Percentiles rank a stretch among this genome's conserved stretches.
Evolutionary conservation across 352 stramenopile genomes (phyloP).

Genomic region (Globisporangium polare): DNA sequence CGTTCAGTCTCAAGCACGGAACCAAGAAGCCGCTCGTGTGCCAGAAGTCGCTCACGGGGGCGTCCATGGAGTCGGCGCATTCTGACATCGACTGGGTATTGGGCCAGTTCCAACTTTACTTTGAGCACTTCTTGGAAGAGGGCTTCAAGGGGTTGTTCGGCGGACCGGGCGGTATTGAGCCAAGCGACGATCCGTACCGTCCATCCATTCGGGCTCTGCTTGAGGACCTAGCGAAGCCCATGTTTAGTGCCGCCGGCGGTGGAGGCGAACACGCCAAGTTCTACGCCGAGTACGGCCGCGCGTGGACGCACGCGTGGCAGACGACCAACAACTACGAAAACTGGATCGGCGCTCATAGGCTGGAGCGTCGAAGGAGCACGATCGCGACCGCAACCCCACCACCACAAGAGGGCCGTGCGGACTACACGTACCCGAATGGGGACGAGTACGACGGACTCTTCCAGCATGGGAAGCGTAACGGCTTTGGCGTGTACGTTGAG

Average conservation of each 20-base stretch:
- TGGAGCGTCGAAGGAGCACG: conserved; percentile 31
- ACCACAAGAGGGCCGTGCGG: conserved; percentile 38
- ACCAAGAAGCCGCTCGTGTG: conserved; percentile 4
- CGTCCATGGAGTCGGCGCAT: conserved; percentile 19
- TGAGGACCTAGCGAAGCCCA: conserved; percentile 41
- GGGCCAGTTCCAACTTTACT: conserved; percentile 55
- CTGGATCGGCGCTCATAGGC: conserved; percentile 32
- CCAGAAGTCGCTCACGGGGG: conserved; percentile 4
- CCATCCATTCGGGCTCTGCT: conserved; percentile 47
- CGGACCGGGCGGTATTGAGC: conserved; percentile 5
- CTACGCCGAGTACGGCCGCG: conserved; percentile 52
- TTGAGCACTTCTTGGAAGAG: conserved; percentile 51
- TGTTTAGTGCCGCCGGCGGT: conserved; percentile 20
- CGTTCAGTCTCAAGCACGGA: background rate
- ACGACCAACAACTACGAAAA: conserved; percentile 54
- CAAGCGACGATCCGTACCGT: conserved; percentile 29
- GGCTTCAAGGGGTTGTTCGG: conserved; percentile 28
- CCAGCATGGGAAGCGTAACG: conserved; percentile 56
- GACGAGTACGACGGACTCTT: conserved; percentile 82
- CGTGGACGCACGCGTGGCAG: conserved; percentile 63
- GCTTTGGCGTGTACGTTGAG: conserved; percentile 72
- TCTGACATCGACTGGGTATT: conserved; percentile 62
- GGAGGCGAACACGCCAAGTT: conserved; percentile 33
- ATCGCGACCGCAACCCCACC: conserved; percentile 17
- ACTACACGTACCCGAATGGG: conserved; percentile 63